Conservation (phyloP, 2,329 filamentous ascomycete species). For the Cyphellophora europaea region DNA sequence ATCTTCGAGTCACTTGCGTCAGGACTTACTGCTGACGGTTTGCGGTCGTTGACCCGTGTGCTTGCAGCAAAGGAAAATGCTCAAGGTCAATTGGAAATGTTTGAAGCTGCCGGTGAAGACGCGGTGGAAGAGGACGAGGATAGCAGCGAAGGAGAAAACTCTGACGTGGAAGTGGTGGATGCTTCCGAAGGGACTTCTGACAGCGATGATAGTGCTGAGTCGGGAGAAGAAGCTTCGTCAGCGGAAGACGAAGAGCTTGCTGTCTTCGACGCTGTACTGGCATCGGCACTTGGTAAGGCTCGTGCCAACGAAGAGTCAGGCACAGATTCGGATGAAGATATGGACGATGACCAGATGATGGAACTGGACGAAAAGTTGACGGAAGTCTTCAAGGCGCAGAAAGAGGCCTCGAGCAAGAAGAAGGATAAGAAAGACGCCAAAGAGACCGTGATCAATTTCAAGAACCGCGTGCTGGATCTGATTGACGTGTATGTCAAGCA, state of each 20-base stretch:
- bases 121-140: slow-evolving; percentile 43
- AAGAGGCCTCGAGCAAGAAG: slow-evolving; percentile 51
- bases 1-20: slow-evolving; percentile 77
- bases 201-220: slow-evolving; percentile 19
- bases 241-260: slow-evolving; percentile 41
- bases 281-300: slow-evolving; percentile 66
- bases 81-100: slow-evolving; percentile 77
- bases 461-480: slow-evolving; percentile 83
- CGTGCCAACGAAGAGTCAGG: slow-evolving; percentile 38
- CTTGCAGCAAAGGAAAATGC: slow-evolving; percentile 70
- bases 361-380: slow-evolving; percentile 72
- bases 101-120: slow-evolving; percentile 58
- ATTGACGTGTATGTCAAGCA: slow-evolving; percentile 76
- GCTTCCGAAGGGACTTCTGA: slow-evolving; percentile 6
- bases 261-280: slow-evolving; percentile 67
- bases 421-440: slow-evolving; percentile 81
- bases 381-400: slow-evolving; percentile 73
- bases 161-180: slow-evolving; percentile 30
- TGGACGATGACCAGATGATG: slow-evolving; percentile 96
- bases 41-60: slow-evolving; percentile 56
- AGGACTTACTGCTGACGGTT: slow-evolving; percentile 62
- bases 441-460: slow-evolving; percentile 86
- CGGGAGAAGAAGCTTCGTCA: slow-evolving; percentile 37
- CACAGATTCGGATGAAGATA: slow-evolving; percentile 58
- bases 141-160: slow-evolving; percentile 31